phyloP scores from a whole-genome alignment of 1,284 basidiomycete species.

The Ceratobasidium sp. region DNA sequence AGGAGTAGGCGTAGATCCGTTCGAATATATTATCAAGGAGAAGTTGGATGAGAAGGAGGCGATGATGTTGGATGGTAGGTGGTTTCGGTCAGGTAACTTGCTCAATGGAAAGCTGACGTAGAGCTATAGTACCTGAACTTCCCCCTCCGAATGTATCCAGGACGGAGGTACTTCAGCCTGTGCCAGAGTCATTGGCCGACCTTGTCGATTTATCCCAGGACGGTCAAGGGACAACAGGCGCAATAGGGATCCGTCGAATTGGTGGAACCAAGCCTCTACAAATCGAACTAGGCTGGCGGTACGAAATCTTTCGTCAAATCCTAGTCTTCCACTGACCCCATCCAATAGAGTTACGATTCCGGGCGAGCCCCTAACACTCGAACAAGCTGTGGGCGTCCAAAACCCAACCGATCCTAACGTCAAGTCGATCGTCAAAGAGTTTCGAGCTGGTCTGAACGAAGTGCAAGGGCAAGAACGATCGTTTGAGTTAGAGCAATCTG shows the following conservation, averaged over 20 bases:
- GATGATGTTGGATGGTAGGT: conserved; percentile 32
- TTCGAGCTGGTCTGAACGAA: background rate
- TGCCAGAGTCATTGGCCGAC: background rate
- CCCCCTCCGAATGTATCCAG: conserved; percentile 22
- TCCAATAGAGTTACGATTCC: conserved; percentile 27
- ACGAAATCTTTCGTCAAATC: background rate
- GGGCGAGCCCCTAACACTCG: conserved; percentile 6
- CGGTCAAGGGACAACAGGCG: background rate
- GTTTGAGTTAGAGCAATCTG: background rate
- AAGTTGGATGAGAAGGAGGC: conserved; percentile 29
- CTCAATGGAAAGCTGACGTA: too few species aligned
- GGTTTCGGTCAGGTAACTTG: background rate
- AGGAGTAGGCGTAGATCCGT: background rate
- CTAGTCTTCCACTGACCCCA: too few species aligned
- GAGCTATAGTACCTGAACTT: conserved; percentile 12
- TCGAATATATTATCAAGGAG: conserved; percentile 32
- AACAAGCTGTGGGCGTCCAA: conserved; percentile 7
- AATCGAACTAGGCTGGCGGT: conserved; percentile 39
- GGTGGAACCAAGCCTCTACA: conserved; percentile 34
- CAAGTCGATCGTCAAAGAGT: conserved; percentile 12
- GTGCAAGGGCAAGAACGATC: background rate
- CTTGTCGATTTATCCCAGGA: background rate
- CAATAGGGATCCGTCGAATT: background rate
- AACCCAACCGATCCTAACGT: background rate
- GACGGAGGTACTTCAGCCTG: background rate